phyloP scores from a whole-genome alignment of 768 basidiomycete genomes.

The Melanogaster broomeanus region DNA sequence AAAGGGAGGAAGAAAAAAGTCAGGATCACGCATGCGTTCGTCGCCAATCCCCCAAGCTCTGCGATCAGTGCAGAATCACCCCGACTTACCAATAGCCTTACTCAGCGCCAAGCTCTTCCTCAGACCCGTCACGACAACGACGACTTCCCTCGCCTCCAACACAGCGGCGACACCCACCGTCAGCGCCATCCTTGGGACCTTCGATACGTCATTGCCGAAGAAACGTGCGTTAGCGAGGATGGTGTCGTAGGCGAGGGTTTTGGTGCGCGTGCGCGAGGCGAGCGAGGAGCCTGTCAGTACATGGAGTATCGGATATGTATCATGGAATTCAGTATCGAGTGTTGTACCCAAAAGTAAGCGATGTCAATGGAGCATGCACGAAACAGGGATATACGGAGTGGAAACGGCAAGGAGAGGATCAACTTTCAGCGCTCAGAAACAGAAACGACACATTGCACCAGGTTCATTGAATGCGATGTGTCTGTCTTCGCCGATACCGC shows the following conservation, averaged over 20 bases:
- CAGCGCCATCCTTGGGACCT: slow-evolving; percentile 84
- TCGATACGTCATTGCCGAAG: slow-evolving; percentile 78
- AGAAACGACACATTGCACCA: slow-evolving; percentile 37
- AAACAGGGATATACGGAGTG: not conserved
- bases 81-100: slow-evolving; percentile 72
- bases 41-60: too few relatives aligned
- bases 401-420: not conserved
- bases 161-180: slow-evolving; percentile 91
- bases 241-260: slow-evolving; percentile 90
- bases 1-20: not conserved
- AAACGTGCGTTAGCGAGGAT: slow-evolving; percentile 93
- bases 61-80: too few relatives aligned
- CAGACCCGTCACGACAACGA: slow-evolving; percentile 83
- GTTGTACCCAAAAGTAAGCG: too few relatives aligned
- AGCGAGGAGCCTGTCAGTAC: slow-evolving; percentile 68
- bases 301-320: too few relatives aligned
- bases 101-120: slow-evolving; percentile 83
- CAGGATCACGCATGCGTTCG: too few relatives aligned
- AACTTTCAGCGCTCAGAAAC: too few relatives aligned
- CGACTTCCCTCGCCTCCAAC: slow-evolving; percentile 80
- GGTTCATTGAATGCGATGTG: slow-evolving; percentile 95
- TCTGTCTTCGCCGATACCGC: slow-evolving; percentile 92
- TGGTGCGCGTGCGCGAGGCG: slow-evolving; percentile 84
- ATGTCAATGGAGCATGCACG: too few relatives aligned
- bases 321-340: too few relatives aligned